Evolutionary conservation across 495 filamentous ascomycete genomes (phyloP), one percentile per base, ranked within the genome.

Genomic region (Hypoxylon perforatum): DNA sequence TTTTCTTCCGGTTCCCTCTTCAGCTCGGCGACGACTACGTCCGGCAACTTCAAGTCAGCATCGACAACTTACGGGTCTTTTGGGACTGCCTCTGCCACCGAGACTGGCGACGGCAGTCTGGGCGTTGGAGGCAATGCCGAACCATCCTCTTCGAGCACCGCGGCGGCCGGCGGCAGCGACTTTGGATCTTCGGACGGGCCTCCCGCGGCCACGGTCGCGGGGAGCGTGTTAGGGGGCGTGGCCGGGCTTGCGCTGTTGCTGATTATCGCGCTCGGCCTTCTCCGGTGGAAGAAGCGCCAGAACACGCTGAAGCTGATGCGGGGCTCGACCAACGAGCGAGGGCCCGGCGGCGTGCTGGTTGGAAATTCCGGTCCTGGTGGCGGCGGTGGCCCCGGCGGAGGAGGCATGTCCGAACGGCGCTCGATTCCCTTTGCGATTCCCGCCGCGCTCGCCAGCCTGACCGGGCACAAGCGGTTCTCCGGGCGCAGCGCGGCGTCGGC

Each of bases 151-250:
- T 63, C 67, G 30, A 69, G 35, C 18, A 66, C 63, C 19, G 55
- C 38, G 36, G 21, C 44, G 42, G 51, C 65, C 44, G 61, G 18
- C 23, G 70, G 28, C 23, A 69, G 28, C 46, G 57, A 48, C 22
- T 48, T 69, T 11, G 53, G 65, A 38, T 65, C 63, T 10, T 58
- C 46, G 9, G 53, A 65, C 53, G 59, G 63, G 47, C 46, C 45
- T 61, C 57, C 28, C 30, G 66, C 73, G 19, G 72, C 54, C 38
- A 76, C 77, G 41, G 73, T 91, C 19, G 86, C 89, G 6, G 89
- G 89, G 15, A 85, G 89, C 23, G 86, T 92, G 10, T 78, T 91
- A 7, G 89, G 89, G 19, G 84, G 86, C 36, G 76, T 91, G 38
- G 87, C 89, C 42, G 89, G 87, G 15, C 74, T 89, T 10, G 85